Base-by-base conservation (phyloP, 2,329 filamentous ascomycete species). In the Fusarium sp. region DNA sequence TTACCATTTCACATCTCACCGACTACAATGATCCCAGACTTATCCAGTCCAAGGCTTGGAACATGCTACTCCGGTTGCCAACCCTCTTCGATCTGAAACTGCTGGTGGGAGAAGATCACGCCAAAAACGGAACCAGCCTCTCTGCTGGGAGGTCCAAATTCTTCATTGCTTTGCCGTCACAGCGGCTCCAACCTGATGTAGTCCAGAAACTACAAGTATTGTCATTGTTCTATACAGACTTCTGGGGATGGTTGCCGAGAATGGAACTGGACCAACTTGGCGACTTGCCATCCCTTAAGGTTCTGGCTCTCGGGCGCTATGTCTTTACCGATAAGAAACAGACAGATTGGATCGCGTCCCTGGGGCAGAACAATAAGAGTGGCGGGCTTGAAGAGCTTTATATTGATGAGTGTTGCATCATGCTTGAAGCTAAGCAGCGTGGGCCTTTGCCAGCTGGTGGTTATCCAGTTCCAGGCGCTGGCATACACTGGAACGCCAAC, bases 321-420 rank as follows among this genome's bases (percentile, higher is more conserved):
- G 75, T 80, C 6, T 85, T 87, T 60, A 79, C 79, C 2, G 78
- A 85, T 44, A 81, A 85, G 45, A 81, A 81, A 73, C 83, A 87
- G 56, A 69, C 85, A 2, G 81, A 84, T 13, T 87, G 85, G 85
- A 80, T 87, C 7, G 69, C 82, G 0, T 80, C 79, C 0, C 80
- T 87, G 18, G 35, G 35, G 3, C 2, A 0, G 2, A 22, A 1
- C 0, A 52, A 60, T 1, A n/a, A 6, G 28, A 33, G 57, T 7
- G 35, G 26, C 0, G 77, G 72, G 2, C 79, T 87, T 0, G 70
- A 81, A 33, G 79, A 82, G 49, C 78, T 87, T 1, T 80, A 83
- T 14, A 75, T 87, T 0, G 83, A 85, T 35, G 78, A 84, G 51
- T 87, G 84, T 49, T 74, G 79, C 2, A 82, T 85, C 33, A 26